Evolutionary conservation across 768 basidiomycete genomes (phyloP).

Genomic region (Lactifluus subvellereus): DNA sequence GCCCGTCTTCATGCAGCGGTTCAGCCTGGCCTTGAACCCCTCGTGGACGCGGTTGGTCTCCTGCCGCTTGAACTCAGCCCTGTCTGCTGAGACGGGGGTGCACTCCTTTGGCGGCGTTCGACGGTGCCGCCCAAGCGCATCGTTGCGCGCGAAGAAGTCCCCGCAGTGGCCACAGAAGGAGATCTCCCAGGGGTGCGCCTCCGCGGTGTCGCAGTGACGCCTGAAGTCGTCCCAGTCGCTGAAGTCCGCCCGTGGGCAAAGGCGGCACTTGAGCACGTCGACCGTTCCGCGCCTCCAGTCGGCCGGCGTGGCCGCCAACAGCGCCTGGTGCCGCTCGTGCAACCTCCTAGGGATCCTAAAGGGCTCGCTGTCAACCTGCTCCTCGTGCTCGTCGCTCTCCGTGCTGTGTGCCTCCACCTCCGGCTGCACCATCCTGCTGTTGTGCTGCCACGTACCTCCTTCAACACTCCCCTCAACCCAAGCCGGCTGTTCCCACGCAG

Average conservation of each 20-base stretch:
- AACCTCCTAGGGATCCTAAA: neutral
- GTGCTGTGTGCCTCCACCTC: neutral
- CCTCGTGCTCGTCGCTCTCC: neutral
- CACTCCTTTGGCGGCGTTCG: neutral
- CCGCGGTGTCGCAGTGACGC: neutral
- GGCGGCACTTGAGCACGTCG: neutral
- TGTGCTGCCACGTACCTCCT: neutral
- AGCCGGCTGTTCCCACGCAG: neutral
- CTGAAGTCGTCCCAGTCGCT: neutral
- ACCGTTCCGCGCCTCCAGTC: neutral
- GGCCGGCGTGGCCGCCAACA: neutral
- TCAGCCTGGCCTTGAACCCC: neutral
- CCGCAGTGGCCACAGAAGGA: neutral
- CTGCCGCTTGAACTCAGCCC: neutral
- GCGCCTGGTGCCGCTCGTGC: neutral
- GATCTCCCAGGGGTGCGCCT: neutral
- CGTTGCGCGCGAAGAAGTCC: too few relatives aligned
- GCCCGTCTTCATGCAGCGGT: neutral
- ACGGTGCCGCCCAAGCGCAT: neutral
- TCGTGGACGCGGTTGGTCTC: neutral
- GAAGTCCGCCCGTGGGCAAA: neutral
- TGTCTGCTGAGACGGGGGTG: neutral
- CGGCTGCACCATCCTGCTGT: neutral
- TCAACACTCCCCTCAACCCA: slow-evolving; percentile 1
- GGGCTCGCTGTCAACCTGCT: neutral